These are phyloP conservation scores for Mortierella antarctica DNA, from an alignment of 192 early-diverging fungal species.

Conservation along the genomic window DNA sequence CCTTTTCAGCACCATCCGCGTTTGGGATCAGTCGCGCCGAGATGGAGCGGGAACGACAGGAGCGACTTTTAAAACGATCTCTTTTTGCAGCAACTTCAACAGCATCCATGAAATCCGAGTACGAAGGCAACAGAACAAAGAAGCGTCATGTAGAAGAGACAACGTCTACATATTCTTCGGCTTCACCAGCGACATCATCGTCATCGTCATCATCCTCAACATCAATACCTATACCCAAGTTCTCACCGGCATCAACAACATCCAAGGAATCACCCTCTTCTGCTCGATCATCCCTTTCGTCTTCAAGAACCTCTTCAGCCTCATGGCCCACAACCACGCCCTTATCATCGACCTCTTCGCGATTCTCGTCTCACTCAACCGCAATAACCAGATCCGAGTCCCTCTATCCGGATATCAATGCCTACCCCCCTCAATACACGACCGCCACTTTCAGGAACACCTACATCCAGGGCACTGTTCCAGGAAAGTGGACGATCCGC, in stretches of 20 bases:
- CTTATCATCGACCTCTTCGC: not conserved
- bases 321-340: not conserved
- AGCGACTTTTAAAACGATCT: conserved; percentile 15
- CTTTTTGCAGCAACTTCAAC: not conserved
- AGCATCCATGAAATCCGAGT: too few species aligned
- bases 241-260: not conserved
- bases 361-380: not conserved
- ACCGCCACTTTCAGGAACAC: conserved; percentile 42
- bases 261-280: not conserved
- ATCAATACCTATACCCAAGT: not conserved
- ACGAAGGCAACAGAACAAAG: not conserved
- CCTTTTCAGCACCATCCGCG: not conserved
- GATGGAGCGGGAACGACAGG: conserved; percentile 36
- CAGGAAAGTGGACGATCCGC: conserved; percentile 22
- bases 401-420: not conserved
- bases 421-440: conserved; percentile 8
- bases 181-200: conserved; percentile 2
- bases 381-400: not conserved
- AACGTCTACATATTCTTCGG: not conserved
- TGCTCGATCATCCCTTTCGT: not conserved
- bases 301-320: not conserved
- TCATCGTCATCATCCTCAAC: not conserved
- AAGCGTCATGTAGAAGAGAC: not conserved
- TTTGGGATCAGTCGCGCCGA: conserved; percentile 24
- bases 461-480: not conserved